Percentiles rank a stretch among this genome's conserved stretches.
Conservation (phyloP, 257 asterid species). For the Henckelia pumila region DNA sequence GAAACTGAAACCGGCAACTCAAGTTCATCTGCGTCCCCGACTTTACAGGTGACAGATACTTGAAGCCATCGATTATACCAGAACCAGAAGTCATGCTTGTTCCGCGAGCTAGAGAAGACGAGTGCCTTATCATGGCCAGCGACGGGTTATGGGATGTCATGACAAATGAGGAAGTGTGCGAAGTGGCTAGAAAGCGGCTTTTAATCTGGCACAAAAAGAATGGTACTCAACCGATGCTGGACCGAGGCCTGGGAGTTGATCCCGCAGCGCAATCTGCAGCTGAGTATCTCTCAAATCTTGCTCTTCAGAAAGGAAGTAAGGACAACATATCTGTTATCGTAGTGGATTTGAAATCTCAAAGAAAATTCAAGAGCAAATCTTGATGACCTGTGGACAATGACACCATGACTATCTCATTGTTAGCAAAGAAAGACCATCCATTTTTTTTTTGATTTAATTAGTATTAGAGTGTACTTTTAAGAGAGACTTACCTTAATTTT, state of each 20-base stretch:
- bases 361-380: slow-evolving; percentile 70
- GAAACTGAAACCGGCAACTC: not conserved
- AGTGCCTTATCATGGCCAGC: slow-evolving; percentile 73
- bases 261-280: slow-evolving; percentile 93
- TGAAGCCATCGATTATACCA: slow-evolving; percentile 84
- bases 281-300: slow-evolving; percentile 58
- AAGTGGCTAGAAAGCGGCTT: slow-evolving; percentile 58
- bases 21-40: not conserved
- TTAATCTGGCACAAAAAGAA: slow-evolving; percentile 79
- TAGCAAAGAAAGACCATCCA: too few relatives aligned
- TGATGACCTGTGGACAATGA: slow-evolving; percentile 22
- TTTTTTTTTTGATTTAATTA: too few relatives aligned
- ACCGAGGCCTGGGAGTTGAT: slow-evolving; percentile 64
- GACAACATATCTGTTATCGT: slow-evolving; percentile 75
- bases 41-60: slow-evolving; percentile 65
- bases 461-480: too few relatives aligned
- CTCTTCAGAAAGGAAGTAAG: slow-evolving; percentile 73
- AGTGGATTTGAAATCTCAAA: slow-evolving; percentile 64
- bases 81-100: slow-evolving; percentile 70
- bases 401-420: too few relatives aligned
- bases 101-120: slow-evolving; percentile 71
- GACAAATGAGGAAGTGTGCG: slow-evolving; percentile 71
- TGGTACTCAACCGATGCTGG: slow-evolving; percentile 36
- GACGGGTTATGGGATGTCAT: slow-evolving; percentile 89
- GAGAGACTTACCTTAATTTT: not conserved